phyloP scores from a whole-genome alignment of 208 protist genomes.

The Angomonas deanei region DNA sequence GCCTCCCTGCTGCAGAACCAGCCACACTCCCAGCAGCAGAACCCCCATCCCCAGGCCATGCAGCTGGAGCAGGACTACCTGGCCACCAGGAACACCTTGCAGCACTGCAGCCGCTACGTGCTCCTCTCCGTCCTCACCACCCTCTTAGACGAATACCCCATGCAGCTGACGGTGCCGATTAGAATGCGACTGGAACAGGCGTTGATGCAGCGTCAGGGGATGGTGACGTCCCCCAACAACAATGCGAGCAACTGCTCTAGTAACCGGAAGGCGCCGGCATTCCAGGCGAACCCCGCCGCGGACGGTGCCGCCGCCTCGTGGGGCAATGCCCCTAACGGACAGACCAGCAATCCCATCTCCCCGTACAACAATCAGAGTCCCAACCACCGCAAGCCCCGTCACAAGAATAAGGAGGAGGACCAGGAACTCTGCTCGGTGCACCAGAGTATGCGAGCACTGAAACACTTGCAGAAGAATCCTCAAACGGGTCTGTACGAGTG shows the following conservation, averaged over 20 bases:
- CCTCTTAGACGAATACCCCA: conserved; percentile 68
- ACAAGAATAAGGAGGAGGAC: conserved; percentile 68
- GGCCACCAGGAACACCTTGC: conserved; percentile 42
- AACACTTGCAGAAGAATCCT: conserved; percentile 76
- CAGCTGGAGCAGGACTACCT: conserved; percentile 62
- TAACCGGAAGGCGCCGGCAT: too few species aligned
- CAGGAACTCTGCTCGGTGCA: conserved; percentile 81
- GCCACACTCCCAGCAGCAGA: conserved; percentile 37
- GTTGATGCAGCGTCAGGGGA: conserved; percentile 17
- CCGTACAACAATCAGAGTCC: conserved; percentile 24
- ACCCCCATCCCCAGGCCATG: conserved; percentile 24
- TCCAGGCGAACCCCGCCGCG: too few species aligned
- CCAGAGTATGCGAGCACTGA: conserved; percentile 71
- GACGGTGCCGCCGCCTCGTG: too few species aligned
- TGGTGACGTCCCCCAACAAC: conserved; percentile 3
- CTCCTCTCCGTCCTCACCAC: conserved; percentile 60
- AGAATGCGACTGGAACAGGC: conserved; percentile 55
- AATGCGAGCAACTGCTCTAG: background rate
- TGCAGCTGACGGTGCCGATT: conserved; percentile 36
- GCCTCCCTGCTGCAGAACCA: conserved; percentile 17
- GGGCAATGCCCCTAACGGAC: too few species aligned
- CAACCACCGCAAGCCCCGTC: conserved; percentile 35
- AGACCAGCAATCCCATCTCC: conserved; percentile 4
- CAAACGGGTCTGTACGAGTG: conserved; percentile 73
- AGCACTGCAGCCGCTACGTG: conserved; percentile 47